Percentiles rank a stretch among this genome's conserved stretches.
Conservation (phyloP, 371 early-diverging fungal species). For the Dinochytrium kinnereticum region DNA sequence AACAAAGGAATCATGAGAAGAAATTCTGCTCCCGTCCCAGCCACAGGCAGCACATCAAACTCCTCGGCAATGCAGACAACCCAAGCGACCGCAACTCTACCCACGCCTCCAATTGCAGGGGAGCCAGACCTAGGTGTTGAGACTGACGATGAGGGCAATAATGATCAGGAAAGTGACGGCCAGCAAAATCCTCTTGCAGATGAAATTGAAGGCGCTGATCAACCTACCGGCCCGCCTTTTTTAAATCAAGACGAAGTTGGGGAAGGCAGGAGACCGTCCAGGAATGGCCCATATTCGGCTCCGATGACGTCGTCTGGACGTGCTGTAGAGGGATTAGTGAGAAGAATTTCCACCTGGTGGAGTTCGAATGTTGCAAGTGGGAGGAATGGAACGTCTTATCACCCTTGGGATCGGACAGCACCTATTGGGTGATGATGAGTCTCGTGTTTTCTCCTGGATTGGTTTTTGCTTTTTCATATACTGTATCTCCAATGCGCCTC, state of each 20-base stretch:
- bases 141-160: slow-evolving; percentile 5
- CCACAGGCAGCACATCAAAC: not conserved
- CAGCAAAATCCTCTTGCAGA: not conserved
- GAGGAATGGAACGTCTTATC: not conserved
- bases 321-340: not conserved
- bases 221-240: not conserved
- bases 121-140: not conserved
- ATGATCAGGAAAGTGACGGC: not conserved
- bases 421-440: not conserved
- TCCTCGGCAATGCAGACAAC: not conserved
- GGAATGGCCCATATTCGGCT: too few species aligned
- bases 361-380: not conserved
- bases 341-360: not conserved
- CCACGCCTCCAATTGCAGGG: not conserved
- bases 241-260: not conserved
- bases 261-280: not conserved
- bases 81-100: not conserved
- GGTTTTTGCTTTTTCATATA: not conserved
- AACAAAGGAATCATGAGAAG: not conserved
- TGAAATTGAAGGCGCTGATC: not conserved
- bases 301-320: too few species aligned
- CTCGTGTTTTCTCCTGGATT: not conserved
- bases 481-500: not conserved
- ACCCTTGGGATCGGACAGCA: not conserved
- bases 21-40: slow-evolving; percentile 14